Evolutionary conservation across 768 basidiomycete genomes (phyloP), one percentile per base, ranked within the genome.

Genomic region (Suillus brevipes): DNA sequence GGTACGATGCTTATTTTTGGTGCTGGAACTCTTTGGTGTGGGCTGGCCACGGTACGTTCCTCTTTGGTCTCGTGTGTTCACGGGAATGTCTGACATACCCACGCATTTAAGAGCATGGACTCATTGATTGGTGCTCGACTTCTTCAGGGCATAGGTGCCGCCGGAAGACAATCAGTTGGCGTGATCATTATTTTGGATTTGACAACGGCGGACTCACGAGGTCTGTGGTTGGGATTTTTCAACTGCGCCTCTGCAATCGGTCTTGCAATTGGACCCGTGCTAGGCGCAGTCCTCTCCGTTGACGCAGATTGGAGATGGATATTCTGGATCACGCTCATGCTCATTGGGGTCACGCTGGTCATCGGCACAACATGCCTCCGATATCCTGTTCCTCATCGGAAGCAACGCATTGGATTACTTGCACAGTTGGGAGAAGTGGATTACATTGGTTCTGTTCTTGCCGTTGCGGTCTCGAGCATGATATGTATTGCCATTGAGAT

Each of bases 261-360:
- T n/a, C 72, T 79, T 9, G 78, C 83, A 43, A 71, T 82, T 45
- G 83, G 83, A 1, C 83, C 83, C 3, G 75, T 84, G 14, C 66
- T 84, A 6, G 83, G 83, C 8, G 83, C 83, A 25, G 70, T 80
- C 43, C 75, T 84, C 59, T 78, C 82, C 5, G 78, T 81, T 66
- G 75, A 82, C 49, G 67, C 78, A 9, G 56, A 75, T 8, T 84
- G 82, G 83, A 71, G 82, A 66, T 83, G 82, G 82, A 69, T 80
- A 55, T 83, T 83, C 71, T 83, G 80, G 72, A 81, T 81, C 63
- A 78, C 78, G 0, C 57, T 78, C 45, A 69, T 78, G 9, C 74
- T 79, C 63, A 78, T 79, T 28, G 71, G 64, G 28, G 18, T 77
- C 2, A 79, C 75, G 8, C 37, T 79, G 34, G 47, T 36, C 10